Percentiles rank a stretch among this genome's conserved stretches.
Evolutionary conservation across 2,329 filamentous ascomycete species (phyloP).

Genomic region (Pseudogymnoascus sp.): DNA sequence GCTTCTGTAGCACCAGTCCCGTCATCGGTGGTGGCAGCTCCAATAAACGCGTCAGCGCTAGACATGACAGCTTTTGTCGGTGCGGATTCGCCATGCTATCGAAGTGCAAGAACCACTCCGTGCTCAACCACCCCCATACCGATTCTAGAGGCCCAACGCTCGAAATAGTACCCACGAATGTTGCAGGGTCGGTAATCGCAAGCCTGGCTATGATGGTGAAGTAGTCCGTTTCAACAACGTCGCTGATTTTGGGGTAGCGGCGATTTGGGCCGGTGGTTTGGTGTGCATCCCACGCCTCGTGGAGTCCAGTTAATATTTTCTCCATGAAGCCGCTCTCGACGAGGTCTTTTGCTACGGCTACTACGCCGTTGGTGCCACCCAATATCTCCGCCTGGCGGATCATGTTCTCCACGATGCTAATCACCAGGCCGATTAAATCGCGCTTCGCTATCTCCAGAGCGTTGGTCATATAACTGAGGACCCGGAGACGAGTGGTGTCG

Average conservation of each 20-base stretch:
- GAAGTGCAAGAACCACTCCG: slow-evolving; percentile 62
- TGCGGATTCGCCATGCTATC: slow-evolving; percentile 59
- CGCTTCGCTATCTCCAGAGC: slow-evolving; percentile 47
- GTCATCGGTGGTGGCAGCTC: slow-evolving; percentile 50
- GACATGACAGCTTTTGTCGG: slow-evolving; percentile 62
- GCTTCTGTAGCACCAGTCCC: slow-evolving; percentile 47
- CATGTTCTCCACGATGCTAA: slow-evolving; percentile 55
- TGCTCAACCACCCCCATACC: slow-evolving; percentile 52
- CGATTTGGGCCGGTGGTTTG: slow-evolving; percentile 76
- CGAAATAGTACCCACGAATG: slow-evolving; percentile 55
- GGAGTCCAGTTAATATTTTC: slow-evolving; percentile 58
- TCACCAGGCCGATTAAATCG: slow-evolving; percentile 51
- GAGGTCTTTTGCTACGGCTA: slow-evolving; percentile 58
- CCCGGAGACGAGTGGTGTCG: slow-evolving; percentile 46
- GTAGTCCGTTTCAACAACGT: slow-evolving; percentile 76
- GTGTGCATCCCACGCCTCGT: slow-evolving; percentile 63
- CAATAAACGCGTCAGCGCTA: slow-evolving; percentile 65
- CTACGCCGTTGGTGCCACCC: slow-evolving; percentile 53
- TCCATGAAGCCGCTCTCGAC: slow-evolving; percentile 55
- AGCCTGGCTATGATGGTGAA: slow-evolving; percentile 76
- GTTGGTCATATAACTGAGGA: slow-evolving; percentile 41
- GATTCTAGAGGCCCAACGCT: slow-evolving; percentile 36
- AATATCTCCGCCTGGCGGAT: slow-evolving; percentile 56
- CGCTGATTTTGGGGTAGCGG: slow-evolving; percentile 60
- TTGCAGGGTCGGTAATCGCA: slow-evolving; percentile 60